Evolutionary conservation across 139 green algal species (phyloP).

Genomic region (Auxenochlorella protothecoides): DNA sequence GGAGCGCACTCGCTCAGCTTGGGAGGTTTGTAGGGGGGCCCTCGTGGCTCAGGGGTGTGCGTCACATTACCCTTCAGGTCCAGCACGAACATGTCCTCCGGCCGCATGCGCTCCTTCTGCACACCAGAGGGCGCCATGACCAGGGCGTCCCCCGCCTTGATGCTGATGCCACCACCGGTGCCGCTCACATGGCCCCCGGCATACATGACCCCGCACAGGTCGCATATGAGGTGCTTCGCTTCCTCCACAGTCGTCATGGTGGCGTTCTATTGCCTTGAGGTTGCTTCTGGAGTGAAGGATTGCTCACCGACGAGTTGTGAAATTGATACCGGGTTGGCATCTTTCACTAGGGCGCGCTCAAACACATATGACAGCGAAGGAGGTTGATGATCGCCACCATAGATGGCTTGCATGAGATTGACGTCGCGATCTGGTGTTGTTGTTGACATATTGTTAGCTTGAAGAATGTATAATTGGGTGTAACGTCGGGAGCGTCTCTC

Average conservation of each 20-base stretch:
- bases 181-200: slow-evolving; percentile 67
- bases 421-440: no score
- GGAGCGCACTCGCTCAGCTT: slow-evolving; percentile 90
- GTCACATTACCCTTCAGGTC: slow-evolving; percentile 54
- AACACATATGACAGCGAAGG: no score
- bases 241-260: slow-evolving; percentile 29
- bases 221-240: slow-evolving; percentile 66
- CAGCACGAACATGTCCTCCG: slow-evolving; percentile 91
- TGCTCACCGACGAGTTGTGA: no score
- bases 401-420: no score
- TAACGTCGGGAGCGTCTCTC: no score
- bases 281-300: background rate
- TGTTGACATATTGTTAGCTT: no score
- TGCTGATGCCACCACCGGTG: slow-evolving; percentile 78
- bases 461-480: no score
- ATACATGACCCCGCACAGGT: slow-evolving; percentile 78
- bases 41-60: slow-evolving; percentile 44
- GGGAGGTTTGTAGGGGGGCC: slow-evolving; percentile 63
- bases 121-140: slow-evolving; percentile 75
- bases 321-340: no score
- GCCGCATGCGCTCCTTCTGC: slow-evolving; percentile 91
- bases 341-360: no score
- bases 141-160: slow-evolving; percentile 62
- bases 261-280: background rate
- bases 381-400: no score